phyloP scores from a whole-genome alignment of 371 early-diverging fungal species.

The Smittium mucronatum region DNA sequence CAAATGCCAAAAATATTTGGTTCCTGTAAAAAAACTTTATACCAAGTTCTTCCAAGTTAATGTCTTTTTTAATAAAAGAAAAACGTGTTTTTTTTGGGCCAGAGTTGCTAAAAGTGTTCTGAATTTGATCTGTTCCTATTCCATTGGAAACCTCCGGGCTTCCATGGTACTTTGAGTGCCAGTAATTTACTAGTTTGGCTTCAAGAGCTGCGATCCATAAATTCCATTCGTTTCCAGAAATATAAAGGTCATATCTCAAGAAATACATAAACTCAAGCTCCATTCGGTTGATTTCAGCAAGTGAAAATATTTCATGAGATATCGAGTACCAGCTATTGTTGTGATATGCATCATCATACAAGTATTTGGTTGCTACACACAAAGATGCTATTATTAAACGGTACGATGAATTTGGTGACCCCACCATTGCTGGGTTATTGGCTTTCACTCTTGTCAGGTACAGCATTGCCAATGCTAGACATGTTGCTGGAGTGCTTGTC shows the following conservation, averaged over 20 bases:
- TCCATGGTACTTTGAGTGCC: slow-evolving; percentile 30
- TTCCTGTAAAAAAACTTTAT: slow-evolving; percentile 26
- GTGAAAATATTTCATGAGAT: slow-evolving; percentile 37
- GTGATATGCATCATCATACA: slow-evolving; percentile 53
- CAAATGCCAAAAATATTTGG: slow-evolving; percentile 28
- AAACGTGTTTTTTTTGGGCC: background rate
- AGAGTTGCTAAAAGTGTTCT: background rate
- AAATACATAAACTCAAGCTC: slow-evolving; percentile 46
- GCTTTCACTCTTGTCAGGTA: slow-evolving; percentile 41
- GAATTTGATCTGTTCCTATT: slow-evolving; percentile 14
- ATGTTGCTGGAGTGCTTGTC: slow-evolving; percentile 36
- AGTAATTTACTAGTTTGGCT: slow-evolving; percentile 33
- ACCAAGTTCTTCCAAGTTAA: slow-evolving; percentile 17
- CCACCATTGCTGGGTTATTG: slow-evolving; percentile 39
- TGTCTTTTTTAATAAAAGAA: background rate
- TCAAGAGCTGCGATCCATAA: slow-evolving; percentile 38
- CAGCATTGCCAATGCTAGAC: slow-evolving; percentile 38
- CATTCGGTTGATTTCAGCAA: slow-evolving; percentile 48
- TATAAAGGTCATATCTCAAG: slow-evolving; percentile 38
- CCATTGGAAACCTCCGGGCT: slow-evolving; percentile 26
- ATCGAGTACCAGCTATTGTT: slow-evolving; percentile 49
- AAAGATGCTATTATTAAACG: slow-evolving; percentile 42
- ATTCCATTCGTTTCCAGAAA: slow-evolving; percentile 38
- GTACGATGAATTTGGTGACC: slow-evolving; percentile 42
- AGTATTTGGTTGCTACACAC: slow-evolving; percentile 42